Evolutionary conservation across 768 basidiomycete genomes (phyloP).

Genomic region (Phaeolepiota aurea): DNA sequence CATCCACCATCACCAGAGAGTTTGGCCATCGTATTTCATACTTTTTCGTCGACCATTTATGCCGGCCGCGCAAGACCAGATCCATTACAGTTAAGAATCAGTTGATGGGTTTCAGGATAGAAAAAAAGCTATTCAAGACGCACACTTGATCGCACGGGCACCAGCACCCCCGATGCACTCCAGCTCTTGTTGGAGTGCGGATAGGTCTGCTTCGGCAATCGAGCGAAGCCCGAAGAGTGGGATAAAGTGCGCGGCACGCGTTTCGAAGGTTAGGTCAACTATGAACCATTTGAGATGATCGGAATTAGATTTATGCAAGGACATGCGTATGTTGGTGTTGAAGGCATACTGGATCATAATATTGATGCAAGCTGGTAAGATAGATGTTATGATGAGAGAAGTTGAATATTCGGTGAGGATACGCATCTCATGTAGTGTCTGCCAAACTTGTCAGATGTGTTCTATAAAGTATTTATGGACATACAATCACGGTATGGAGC

Average conservation of each 20-base stretch:
- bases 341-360: constrained; percentile 58
- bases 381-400: constrained; percentile 4
- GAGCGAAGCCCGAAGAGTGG: constrained; percentile 67
- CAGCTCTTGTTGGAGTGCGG: constrained; percentile 42
- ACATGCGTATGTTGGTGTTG: constrained; percentile 1
- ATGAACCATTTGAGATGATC: constrained; percentile 86
- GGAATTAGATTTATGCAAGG: constrained; percentile 63
- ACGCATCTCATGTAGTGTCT: constrained; percentile 93
- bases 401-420: constrained; percentile 14
- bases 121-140: constrained; percentile 6
- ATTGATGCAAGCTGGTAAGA: constrained; percentile 55
- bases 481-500: constrained; percentile 88
- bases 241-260: constrained; percentile 63
- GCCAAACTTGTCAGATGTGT: neutral
- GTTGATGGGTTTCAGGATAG: too few species aligned
- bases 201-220: constrained; percentile 33
- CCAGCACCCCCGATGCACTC: constrained; percentile 60
- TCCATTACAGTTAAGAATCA: too few species aligned
- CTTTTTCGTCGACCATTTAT: constrained; percentile 60
- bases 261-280: constrained; percentile 69
- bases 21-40: constrained; percentile 52
- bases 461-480: constrained; percentile 15
- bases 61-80: constrained; percentile 71
- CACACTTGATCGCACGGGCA: constrained; percentile 57
- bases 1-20: constrained; percentile 76